A percentile compares a stretch with the other conserved stretches of the same genome.
Conservation (phyloP, 1,284 basidiomycete species). For the Fomitopsis palustris region DNA sequence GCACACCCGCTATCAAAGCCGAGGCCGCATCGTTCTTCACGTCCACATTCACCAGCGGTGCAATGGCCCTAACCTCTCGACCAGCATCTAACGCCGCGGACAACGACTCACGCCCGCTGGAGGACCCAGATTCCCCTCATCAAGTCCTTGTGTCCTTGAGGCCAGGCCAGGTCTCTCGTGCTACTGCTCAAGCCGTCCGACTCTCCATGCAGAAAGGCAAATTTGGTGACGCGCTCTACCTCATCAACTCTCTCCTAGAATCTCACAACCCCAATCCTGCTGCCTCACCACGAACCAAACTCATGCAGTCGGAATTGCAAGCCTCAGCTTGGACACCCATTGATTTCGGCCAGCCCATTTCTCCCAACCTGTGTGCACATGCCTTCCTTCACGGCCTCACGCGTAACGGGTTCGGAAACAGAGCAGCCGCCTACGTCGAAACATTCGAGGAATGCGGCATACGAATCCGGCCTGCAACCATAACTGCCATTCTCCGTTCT, state of each 20-base stretch:
- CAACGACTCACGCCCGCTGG: background rate
- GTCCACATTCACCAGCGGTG: background rate
- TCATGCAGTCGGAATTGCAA: background rate
- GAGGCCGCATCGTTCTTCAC: background rate
- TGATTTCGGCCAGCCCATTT: slow-evolving; percentile 45
- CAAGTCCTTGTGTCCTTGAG: slow-evolving; percentile 21
- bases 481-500: slow-evolving; percentile 32
- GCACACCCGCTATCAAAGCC: no score
- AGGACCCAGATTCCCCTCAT: background rate
- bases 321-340: slow-evolving; percentile 32
- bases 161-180: slow-evolving; percentile 44
- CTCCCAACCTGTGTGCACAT: slow-evolving; percentile 58
- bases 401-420: slow-evolving; percentile 42
- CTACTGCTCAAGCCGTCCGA: slow-evolving; percentile 51
- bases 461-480: slow-evolving; percentile 10
- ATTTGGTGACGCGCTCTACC: slow-evolving; percentile 47
- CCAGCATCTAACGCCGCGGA: background rate
- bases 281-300: background rate
- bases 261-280: slow-evolving; percentile 25
- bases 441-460: slow-evolving; percentile 52
- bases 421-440: slow-evolving; percentile 47
- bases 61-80: background rate
- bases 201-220: slow-evolving; percentile 41
- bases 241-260: slow-evolving; percentile 54
- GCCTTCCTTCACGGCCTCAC: slow-evolving; percentile 60